Percentiles rank a stretch among this genome's conserved stretches.
Conservation (phyloP, 2,329 filamentous ascomycete genomes). For the Penicillium sp. region DNA sequence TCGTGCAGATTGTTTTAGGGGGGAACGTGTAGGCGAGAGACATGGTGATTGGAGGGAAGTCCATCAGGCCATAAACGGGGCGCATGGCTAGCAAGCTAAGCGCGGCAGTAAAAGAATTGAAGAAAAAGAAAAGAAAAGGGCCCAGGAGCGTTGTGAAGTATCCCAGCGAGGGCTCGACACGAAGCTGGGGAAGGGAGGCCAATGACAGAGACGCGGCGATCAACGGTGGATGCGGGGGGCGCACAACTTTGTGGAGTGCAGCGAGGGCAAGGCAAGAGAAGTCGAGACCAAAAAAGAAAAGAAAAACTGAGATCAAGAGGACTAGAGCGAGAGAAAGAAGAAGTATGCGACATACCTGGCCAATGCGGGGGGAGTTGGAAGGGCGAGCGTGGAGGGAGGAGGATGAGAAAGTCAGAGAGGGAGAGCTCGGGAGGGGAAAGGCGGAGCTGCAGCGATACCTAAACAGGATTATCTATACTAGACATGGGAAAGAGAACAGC, state of each 20-base stretch:
- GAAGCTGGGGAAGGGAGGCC: constrained; percentile 13
- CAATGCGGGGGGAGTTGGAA: constrained; percentile 7
- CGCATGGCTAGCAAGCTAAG: constrained; percentile 19
- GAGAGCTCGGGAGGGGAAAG: neutral
- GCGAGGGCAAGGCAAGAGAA: neutral
- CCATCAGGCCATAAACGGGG: neutral
- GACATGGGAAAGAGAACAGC: too few species aligned
- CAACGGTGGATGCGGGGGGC: constrained; percentile 16
- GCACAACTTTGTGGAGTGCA: constrained; percentile 17
- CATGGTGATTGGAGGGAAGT: constrained; percentile 20
- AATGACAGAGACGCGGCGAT: constrained; percentile 16
- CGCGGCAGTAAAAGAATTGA: constrained; percentile 23
- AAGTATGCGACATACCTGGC: constrained; percentile 20
- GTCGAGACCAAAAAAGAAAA: neutral
- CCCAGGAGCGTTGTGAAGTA: constrained; percentile 5
- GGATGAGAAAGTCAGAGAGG: neutral
- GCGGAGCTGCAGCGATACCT: neutral
- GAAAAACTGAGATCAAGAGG: neutral
- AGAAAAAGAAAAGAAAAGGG: constrained; percentile 16
- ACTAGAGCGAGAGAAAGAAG: neutral
- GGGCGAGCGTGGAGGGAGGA: neutral
- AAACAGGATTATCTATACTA: neutral
- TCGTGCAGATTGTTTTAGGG: constrained; percentile 1
- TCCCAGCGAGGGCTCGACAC: constrained; percentile 14
- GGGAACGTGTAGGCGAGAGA: constrained; percentile 15